A percentile compares a stretch with the other conserved stretches of the same genome.
Conservation (phyloP, 495 filamentous ascomycete species). For the Clavariopsis aquatica region DNA sequence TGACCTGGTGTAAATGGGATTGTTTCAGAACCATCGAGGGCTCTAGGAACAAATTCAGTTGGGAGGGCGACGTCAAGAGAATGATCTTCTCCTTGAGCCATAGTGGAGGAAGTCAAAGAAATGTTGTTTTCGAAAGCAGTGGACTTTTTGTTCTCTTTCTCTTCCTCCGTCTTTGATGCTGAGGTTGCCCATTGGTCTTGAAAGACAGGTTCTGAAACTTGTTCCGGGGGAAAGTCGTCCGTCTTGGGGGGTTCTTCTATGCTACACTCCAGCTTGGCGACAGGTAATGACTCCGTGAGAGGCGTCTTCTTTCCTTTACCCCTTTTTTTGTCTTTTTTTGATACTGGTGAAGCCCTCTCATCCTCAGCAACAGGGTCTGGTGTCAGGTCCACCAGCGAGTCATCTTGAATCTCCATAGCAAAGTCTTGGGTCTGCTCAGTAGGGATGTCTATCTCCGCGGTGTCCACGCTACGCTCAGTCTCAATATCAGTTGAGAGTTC, state of each 20-base stretch:
- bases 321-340: conserved; percentile 44
- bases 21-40: not conserved
- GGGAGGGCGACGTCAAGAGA: not conserved
- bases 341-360: conserved; percentile 26
- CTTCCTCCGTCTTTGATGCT: conserved; percentile 38
- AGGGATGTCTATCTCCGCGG: too few species aligned
- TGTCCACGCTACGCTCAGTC: not conserved
- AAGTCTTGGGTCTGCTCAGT: not conserved
- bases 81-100: not conserved
- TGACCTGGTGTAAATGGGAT: not conserved
- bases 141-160: conserved; percentile 24
- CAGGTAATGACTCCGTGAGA: not conserved
- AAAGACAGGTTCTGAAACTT: not conserved
- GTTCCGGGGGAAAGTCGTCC: not conserved
- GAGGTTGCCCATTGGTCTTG: conserved; percentile 14
- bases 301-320: conserved; percentile 31
- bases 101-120: not conserved
- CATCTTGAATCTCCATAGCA: not conserved
- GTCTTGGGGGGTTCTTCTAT: not conserved
- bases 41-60: not conserved
- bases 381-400: not conserved
- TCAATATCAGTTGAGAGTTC: not conserved
- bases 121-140: not conserved
- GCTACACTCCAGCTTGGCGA: not conserved
- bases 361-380: not conserved